phyloP scores from a whole-genome alignment of 2,329 filamentous ascomycete species.

The Scedosporium aurantiacum region DNA sequence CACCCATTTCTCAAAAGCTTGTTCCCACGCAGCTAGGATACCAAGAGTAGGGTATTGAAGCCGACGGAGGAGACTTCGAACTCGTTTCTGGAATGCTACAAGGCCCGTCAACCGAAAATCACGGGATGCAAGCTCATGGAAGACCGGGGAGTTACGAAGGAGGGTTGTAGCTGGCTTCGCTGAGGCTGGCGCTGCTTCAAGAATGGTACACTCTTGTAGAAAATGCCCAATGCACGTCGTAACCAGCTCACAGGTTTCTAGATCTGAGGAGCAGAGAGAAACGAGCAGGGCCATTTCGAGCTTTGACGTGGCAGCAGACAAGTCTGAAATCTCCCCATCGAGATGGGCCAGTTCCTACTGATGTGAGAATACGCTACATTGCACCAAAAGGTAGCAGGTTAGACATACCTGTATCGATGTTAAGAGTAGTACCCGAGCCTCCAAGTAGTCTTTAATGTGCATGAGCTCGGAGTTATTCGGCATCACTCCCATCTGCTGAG shows the following conservation, averaged over 20 bases:
- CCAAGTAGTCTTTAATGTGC: slow-evolving; percentile 44
- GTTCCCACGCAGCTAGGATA: slow-evolving; percentile 58
- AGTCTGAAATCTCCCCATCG: slow-evolving; percentile 42
- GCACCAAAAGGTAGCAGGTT: not conserved
- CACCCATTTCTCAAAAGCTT: slow-evolving; percentile 54
- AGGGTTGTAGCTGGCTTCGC: slow-evolving; percentile 40
- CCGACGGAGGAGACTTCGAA: slow-evolving; percentile 46
- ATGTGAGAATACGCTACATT: not conserved
- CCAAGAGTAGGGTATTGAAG: slow-evolving; percentile 53
- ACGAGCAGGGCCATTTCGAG: slow-evolving; percentile 53
- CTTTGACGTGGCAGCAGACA: slow-evolving; percentile 39
- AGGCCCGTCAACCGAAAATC: slow-evolving; percentile 57
- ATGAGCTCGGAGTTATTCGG: slow-evolving; percentile 31
- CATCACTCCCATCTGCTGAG: slow-evolving; percentile 33
- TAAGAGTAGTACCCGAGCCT: slow-evolving; percentile 42
- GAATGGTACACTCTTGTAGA: slow-evolving; percentile 48
- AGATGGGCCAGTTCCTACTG: slow-evolving; percentile 42
- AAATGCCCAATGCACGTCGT: slow-evolving; percentile 51
- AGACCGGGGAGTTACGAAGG: slow-evolving; percentile 50
- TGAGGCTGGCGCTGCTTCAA: slow-evolving; percentile 39
- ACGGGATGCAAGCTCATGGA: slow-evolving; percentile 50
- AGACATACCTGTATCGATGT: slow-evolving; percentile 35
- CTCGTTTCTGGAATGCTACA: slow-evolving; percentile 58
- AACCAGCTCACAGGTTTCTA: slow-evolving; percentile 54
- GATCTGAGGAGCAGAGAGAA: slow-evolving; percentile 52